phyloP scores from a whole-genome alignment of 1,284 basidiomycete genomes.

The Malassezia pachydermatis region DNA sequence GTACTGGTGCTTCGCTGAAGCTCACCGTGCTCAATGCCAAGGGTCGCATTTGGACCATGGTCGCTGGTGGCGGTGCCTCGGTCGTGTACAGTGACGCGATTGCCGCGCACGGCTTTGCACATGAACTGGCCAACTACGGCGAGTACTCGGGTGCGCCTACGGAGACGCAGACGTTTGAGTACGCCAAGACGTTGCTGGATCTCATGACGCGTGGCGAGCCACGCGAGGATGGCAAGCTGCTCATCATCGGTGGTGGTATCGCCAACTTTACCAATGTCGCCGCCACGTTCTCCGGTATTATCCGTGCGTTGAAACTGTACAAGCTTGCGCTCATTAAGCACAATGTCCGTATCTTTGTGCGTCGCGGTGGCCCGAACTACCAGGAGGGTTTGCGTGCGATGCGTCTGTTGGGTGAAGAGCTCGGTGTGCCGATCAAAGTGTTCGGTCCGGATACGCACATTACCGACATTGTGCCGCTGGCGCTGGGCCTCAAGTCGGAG shows the following conservation, averaged over 20 bases:
- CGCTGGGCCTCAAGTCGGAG: slow-evolving; percentile 61
- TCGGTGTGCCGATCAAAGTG: slow-evolving; percentile 88
- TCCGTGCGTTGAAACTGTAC: slow-evolving; percentile 88
- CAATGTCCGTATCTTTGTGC: slow-evolving; percentile 59
- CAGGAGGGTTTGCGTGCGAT: slow-evolving; percentile 99
- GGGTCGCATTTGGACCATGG: slow-evolving; percentile 99
- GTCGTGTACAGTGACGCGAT: slow-evolving; percentile 85
- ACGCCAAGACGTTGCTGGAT: slow-evolving; percentile 97
- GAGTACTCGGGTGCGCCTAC: slow-evolving; percentile 98
- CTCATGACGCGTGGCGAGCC: slow-evolving; percentile 67
- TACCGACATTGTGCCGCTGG: slow-evolving; percentile 94
- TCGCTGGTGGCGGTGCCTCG: slow-evolving; percentile 69
- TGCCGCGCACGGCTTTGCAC: slow-evolving; percentile 86
- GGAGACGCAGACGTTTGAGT: slow-evolving; percentile 97
- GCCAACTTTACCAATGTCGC: slow-evolving; percentile 99
- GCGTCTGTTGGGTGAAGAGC: slow-evolving; percentile 90
- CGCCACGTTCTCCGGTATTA: slow-evolving; percentile 99
- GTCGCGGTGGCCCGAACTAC: slow-evolving; percentile 98
- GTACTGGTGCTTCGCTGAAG: slow-evolving; percentile 95
- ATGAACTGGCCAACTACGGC: slow-evolving; percentile 98
- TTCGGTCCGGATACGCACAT: slow-evolving; percentile 98
- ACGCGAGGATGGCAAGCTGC: slow-evolving; percentile 66
- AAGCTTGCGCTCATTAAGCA: slow-evolving; percentile 52
- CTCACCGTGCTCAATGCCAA: slow-evolving; percentile 88
- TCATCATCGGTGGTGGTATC: slow-evolving; percentile 99